Base-by-base conservation (phyloP, 371 early-diverging fungal genomes). In the Syncephalis fuscata region DNA sequence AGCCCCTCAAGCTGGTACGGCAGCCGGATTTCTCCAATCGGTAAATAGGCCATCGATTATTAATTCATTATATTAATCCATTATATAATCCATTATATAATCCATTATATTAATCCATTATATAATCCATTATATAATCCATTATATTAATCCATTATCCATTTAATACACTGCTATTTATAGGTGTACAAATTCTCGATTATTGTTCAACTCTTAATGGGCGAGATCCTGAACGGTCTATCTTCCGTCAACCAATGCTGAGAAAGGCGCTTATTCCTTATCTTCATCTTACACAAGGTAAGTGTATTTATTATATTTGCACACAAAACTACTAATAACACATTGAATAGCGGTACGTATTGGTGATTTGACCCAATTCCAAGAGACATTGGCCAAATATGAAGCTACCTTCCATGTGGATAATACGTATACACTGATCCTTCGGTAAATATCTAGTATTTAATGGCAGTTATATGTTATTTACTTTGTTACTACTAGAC, bases 141-240 rank as follows among this genome's bases (percentile, higher is more conserved):
- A 16, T 23, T 14, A 16, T 26, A 16, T 11, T 36, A 14, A 44
- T 38, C 21, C 9, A 44, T 26, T 19, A 21, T 10, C 38, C 10
- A 36, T 45, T 26, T 21, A n/a, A 45, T 24, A n/a, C n/a, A n/a
- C n/a, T n/a, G n/a, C n/a, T n/a, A n/a, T n/a, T 25, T 21, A 42
- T 59, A 80, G 82, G 81, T 79, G 36, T 67, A 91, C 67, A 97
- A 97, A 66, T 74, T 93, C 38, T 76, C 82, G 42, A 87, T 95
- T 49, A 88, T 94, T 55, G 94, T 97, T 9, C 93, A 92, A 61
- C 65, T 97, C 48, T 63, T 97, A 57, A 88, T 92, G 82, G 98
- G 98, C 22, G 94, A 97, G 55, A 89, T 97, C 95, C 96, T 17
- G 95, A 92, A 57, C 74, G 94, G 49, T 76, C 88, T 17, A 58